Conservation (phyloP, 176 grass and related monocot species). For the Thalia dealbata region DNA sequence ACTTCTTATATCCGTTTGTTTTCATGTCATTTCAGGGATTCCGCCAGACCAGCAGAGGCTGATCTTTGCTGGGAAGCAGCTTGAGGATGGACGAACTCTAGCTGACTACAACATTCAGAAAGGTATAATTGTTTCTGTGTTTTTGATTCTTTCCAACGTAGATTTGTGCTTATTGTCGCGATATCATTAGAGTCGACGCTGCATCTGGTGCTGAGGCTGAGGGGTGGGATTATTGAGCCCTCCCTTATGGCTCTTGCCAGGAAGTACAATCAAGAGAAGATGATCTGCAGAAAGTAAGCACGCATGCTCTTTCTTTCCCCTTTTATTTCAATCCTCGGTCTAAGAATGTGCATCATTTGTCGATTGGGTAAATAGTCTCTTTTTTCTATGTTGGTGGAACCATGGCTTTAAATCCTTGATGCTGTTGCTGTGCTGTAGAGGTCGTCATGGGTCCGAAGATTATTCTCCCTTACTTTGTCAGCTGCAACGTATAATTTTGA, state of each 20-base stretch:
- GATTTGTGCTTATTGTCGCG: not conserved
- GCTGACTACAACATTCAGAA: slow-evolving; percentile 16
- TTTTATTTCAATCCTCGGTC: not conserved
- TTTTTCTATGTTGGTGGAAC: not conserved
- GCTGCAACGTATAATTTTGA: not conserved
- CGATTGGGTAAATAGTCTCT: not conserved
- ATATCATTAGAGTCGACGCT: slow-evolving; percentile 9
- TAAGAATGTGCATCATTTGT: not conserved
- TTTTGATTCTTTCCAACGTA: not conserved
- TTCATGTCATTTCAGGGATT: not conserved
- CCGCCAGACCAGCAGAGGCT: slow-evolving; percentile 12
- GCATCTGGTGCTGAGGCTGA: slow-evolving; percentile 14
- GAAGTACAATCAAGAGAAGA: slow-evolving; percentile 18
- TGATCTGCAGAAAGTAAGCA: slow-evolving; percentile 17
- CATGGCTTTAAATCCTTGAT: not conserved
- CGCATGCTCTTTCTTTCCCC: not conserved
- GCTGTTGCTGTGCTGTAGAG: not conserved
- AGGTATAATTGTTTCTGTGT: not conserved
- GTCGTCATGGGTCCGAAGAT: not conserved
- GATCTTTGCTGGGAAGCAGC: slow-evolving; percentile 17
- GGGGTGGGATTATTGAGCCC: slow-evolving; percentile 18
- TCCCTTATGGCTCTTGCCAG: slow-evolving; percentile 18
- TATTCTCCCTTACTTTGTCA: slow-evolving; percentile 1
- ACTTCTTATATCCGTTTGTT: not conserved
- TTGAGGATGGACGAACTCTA: slow-evolving; percentile 11